Conservation (phyloP, 2,329 filamentous ascomycete genomes). For the Aspergillus vadensis region DNA sequence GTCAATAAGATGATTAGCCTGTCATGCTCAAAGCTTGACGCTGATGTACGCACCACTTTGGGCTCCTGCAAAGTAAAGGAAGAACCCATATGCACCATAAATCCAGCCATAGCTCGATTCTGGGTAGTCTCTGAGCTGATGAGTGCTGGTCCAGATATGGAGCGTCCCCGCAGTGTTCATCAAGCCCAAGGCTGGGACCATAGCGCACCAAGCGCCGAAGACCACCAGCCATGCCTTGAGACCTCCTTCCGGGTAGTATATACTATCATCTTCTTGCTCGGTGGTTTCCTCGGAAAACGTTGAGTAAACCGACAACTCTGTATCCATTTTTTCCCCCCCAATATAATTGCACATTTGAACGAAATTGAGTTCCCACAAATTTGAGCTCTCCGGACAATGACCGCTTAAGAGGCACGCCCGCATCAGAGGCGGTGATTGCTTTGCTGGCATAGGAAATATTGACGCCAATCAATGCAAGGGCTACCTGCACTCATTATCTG, state of each 20-base stretch:
- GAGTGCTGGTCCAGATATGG: constrained; percentile 41
- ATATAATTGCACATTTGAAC: too few relatives aligned
- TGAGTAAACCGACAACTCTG: background rate
- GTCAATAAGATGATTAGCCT: background rate
- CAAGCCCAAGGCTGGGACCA: constrained; percentile 45
- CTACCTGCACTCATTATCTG: background rate
- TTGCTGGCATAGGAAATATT: constrained; percentile 1
- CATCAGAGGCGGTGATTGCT: constrained; percentile 5
- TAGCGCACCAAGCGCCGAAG: constrained; percentile 40
- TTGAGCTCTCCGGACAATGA: background rate
- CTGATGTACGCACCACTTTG: constrained; percentile 22
- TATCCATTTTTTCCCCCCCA: background rate
- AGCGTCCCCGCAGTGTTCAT: constrained; percentile 44
- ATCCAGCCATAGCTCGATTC: constrained; percentile 46
- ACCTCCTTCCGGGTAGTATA: constrained; percentile 44
- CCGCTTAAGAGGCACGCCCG: background rate
- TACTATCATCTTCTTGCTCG: background rate
- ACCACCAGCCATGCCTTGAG: constrained; percentile 47
- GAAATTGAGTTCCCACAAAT: too few relatives aligned
- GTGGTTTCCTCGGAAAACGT: background rate
- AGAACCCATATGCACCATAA: constrained; percentile 43
- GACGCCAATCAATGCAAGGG: constrained; percentile 6
- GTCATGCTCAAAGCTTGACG: background rate
- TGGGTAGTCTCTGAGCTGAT: constrained; percentile 40
- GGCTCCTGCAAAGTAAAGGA: constrained; percentile 37